Evolutionary conservation across 441 rosid species (phyloP), one percentile per base, ranked within the genome.

Genomic region (Macaranga tanarius): DNA sequence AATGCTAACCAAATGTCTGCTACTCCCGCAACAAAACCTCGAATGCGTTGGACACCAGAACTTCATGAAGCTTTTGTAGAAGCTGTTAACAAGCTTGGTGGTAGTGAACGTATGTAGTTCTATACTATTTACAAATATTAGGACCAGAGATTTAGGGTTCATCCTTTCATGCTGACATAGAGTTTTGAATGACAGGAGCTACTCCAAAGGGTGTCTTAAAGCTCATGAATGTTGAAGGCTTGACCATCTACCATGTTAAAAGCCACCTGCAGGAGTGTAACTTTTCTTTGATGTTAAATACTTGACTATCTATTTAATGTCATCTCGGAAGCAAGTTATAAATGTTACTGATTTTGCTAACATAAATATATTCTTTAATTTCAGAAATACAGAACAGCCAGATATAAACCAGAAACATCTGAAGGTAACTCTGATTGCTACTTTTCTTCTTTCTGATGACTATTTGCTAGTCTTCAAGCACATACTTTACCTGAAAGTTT

Each of bases 41-140:
- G 99, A 58, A 92, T 94, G 93, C 93, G 96, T 20, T 94, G 99
- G 99, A 94, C 97, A 45, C 95, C 92, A 31, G 97, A 94, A 71
- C 95, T 92, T 78, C 99, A 92, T 61, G 99, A 92, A 81, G 84
- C 92, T 66, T 94, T 94, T 76, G 87, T 94, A 12, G 95, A 92
- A 70, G 99, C 97, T 87, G 88, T 92, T 70, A 89, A 88, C 75
- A 86, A 84, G 70, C 93, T 92, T 38, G 97, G 99, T 74, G 99
- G 99, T 40, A 76, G 96, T 75, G 96, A 94, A 75, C 83, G 96
- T 94, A 76, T 4, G 97, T 87, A 63, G 57, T 65, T 76, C 20
- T 79, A 19, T 64, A 23, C 45, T 62, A 56, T 42, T 62, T 60
- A 54, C 52, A 34, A 44, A 58, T 28, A 10, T 70, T 45, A 15